Conservation (phyloP, 495 filamentous ascomycete genomes). For the Penicillium chermesinum region DNA sequence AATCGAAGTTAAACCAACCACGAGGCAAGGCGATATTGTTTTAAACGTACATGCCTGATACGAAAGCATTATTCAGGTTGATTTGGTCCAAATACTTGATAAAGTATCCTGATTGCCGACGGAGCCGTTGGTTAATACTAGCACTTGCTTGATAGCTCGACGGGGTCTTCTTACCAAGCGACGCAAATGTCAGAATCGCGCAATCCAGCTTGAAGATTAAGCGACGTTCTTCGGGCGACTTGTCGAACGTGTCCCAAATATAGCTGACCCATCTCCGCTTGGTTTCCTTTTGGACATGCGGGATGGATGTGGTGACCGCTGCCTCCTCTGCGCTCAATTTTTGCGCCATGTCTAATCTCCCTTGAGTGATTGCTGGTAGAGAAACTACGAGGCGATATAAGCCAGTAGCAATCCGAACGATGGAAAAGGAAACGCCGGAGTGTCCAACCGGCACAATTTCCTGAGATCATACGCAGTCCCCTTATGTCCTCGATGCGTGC, state of each 20-base stretch:
- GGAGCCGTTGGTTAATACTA: not conserved
- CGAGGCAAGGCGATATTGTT: not conserved
- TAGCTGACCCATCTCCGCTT: conserved; percentile 41
- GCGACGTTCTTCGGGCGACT: conserved; percentile 53
- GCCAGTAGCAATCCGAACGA: not conserved
- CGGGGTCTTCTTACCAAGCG: conserved; percentile 28
- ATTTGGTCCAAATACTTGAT: conserved; percentile 55
- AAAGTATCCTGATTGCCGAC: conserved; percentile 42
- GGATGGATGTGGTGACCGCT: conserved; percentile 5
- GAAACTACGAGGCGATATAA: not conserved
- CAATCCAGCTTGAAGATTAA: conserved; percentile 58
- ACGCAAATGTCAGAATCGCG: conserved; percentile 50
- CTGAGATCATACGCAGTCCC: not conserved
- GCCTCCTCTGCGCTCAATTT: conserved; percentile 15
- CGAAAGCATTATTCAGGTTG: conserved; percentile 55
- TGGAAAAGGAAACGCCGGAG: not conserved
- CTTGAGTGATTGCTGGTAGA: conserved; percentile 7
- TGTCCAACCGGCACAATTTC: not conserved
- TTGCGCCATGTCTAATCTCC: too few relatives aligned
- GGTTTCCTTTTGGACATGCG: conserved; percentile 11
- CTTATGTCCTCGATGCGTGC: not conserved
- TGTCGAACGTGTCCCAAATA: conserved; percentile 59
- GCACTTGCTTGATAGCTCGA: not conserved
- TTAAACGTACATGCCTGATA: conserved; percentile 35
- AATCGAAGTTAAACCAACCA: not conserved